Evolutionary conservation across 164 flowering plant species (phyloP).

Genomic region (Chimonanthus salicifolius): DNA sequence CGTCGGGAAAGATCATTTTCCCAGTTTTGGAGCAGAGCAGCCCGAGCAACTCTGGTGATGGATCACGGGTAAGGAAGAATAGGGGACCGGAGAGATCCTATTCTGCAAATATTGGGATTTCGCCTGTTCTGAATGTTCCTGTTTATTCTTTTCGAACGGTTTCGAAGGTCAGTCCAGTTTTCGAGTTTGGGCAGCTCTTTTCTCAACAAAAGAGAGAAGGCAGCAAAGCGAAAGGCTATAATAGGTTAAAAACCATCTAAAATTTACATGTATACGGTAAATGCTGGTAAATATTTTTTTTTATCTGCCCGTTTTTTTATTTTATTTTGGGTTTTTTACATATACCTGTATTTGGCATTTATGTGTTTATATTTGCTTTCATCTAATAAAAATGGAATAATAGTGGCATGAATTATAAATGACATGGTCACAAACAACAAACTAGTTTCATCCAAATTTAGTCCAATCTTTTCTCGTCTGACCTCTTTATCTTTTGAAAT

Average conservation of each 20-base stretch:
- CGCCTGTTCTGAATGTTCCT: conserved; percentile 87
- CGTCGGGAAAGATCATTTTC: conserved; percentile 87
- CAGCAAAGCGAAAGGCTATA: background rate
- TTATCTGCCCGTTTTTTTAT: background rate
- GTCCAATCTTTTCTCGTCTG: background rate
- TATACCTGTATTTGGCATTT: background rate
- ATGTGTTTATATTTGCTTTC: background rate
- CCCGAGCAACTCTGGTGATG: conserved; percentile 83
- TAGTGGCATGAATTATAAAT: background rate
- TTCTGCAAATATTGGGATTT: conserved; percentile 69
- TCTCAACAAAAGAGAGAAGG: conserved; percentile 49
- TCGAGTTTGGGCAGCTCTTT: conserved; percentile 68
- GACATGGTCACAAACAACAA: background rate
- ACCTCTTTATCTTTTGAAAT: background rate
- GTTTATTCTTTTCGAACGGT: conserved; percentile 49
- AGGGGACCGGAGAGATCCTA: conserved; percentile 71
- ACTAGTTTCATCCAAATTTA: background rate
- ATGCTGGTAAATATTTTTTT: background rate
- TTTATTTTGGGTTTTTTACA: background rate
- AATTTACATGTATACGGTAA: conserved; percentile 4
- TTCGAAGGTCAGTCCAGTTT: conserved; percentile 26
- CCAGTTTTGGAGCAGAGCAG: conserved; percentile 81
- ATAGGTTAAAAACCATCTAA: conserved; percentile 30
- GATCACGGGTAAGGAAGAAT: conserved; percentile 31
- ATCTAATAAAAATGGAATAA: background rate